Evolutionary conservation across 768 basidiomycete genomes (phyloP).

Genomic region (Trametes villosa): DNA sequence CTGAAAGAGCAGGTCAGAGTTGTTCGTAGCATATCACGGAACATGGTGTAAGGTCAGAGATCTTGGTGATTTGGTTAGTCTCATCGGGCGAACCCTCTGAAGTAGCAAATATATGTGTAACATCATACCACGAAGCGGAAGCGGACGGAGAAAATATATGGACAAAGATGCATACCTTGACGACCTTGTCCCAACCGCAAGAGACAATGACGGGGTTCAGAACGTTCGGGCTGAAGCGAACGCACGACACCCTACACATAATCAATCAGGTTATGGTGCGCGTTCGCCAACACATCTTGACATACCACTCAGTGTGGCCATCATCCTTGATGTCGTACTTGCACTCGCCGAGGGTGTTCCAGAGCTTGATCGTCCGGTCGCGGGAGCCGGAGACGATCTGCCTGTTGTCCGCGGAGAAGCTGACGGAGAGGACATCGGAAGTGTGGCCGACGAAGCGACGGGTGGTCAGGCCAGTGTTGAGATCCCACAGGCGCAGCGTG

Average conservation of each 20-base stretch:
- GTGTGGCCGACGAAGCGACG: slow-evolving; percentile 98
- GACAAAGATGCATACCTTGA: slow-evolving; percentile 73
- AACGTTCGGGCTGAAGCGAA: slow-evolving; percentile 98
- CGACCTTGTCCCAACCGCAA: slow-evolving; percentile 99
- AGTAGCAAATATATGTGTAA: slow-evolving; percentile 61
- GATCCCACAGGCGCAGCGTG: slow-evolving; percentile 99
- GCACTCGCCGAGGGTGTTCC: slow-evolving; percentile 99
- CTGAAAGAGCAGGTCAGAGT: slow-evolving; percentile 44
- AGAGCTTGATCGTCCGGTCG: slow-evolving; percentile 97
- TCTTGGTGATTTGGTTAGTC: slow-evolving; percentile 43
- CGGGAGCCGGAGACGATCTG: slow-evolving; percentile 99
- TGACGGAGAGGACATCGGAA: slow-evolving; percentile 97
- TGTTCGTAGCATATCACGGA: not conserved
- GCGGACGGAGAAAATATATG: slow-evolving; percentile 36
- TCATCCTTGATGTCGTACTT: slow-evolving; percentile 99
- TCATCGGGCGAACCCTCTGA: slow-evolving; percentile 80
- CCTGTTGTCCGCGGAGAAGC: slow-evolving; percentile 99
- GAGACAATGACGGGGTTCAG: slow-evolving; percentile 98
- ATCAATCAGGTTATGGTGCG: not conserved
- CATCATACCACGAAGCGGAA: slow-evolving; percentile 29
- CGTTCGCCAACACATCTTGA: no score
- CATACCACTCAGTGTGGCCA: slow-evolving; percentile 92
- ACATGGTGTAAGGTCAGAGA: slow-evolving; percentile 32
- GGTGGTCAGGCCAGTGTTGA: slow-evolving; percentile 96
- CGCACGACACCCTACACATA: slow-evolving; percentile 88